Percentiles rank a stretch among this genome's conserved stretches.
Conservation (phyloP, 1,139 yeast species). For the Kurtzmaniella quercitrusa region DNA sequence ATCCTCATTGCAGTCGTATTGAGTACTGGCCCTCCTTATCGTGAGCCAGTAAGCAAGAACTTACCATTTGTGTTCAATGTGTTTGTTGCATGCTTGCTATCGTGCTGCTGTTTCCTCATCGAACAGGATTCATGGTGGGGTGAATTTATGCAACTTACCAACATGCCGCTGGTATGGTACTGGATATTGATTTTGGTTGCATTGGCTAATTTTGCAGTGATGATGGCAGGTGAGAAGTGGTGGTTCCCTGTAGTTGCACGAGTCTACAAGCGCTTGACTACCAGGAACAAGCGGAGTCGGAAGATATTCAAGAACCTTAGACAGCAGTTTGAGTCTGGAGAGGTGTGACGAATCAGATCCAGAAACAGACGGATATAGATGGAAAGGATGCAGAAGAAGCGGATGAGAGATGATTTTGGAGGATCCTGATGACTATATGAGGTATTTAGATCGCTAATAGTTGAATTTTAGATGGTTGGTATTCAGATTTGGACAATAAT, state of each 20-base stretch:
- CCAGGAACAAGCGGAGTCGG: constrained; percentile 25
- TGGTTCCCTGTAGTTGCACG: constrained; percentile 27
- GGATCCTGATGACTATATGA: too few relatives aligned
- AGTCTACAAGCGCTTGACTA: constrained; percentile 24
- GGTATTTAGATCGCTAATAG: too few relatives aligned
- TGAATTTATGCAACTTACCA: constrained; percentile 69
- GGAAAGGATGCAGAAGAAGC: not conserved
- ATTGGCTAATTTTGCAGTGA: constrained; percentile 44
- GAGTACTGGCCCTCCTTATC: constrained; percentile 93
- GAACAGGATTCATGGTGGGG: constrained; percentile 54
- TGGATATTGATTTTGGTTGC: constrained; percentile 44
- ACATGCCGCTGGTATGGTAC: constrained; percentile 51
- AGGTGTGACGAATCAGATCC: not conserved
- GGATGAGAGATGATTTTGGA: too few relatives aligned
- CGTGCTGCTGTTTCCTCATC: constrained; percentile 47
- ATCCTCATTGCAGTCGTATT: constrained; percentile 76
- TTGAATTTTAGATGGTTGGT: too few relatives aligned
- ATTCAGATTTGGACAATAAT: too few relatives aligned
- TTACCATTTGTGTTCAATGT: constrained; percentile 67
- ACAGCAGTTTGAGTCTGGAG: constrained; percentile 15
- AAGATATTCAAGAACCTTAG: constrained; percentile 37
- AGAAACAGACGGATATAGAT: not conserved
- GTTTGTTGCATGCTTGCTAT: constrained; percentile 41
- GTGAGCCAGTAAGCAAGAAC: constrained; percentile 71
- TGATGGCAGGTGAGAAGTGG: constrained; percentile 41